These are phyloP conservation scores for Aureobasidium sp. DNA, from an alignment of 2,329 filamentous ascomycete genomes.

Conservation along the genomic window DNA sequence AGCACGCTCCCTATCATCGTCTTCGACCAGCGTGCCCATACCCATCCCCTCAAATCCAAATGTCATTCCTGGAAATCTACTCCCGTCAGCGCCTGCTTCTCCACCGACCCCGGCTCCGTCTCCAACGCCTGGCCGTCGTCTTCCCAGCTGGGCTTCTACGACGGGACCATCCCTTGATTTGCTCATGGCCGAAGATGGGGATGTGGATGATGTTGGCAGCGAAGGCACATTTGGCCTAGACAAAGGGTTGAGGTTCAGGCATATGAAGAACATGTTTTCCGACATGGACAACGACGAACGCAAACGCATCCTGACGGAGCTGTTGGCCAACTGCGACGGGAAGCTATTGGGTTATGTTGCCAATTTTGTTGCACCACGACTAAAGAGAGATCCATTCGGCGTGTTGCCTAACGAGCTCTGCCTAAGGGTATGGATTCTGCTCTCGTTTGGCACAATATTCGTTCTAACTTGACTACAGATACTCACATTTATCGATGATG, in stretches of 20 bases:
- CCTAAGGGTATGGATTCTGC: conserved; percentile 52
- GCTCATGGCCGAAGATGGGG: conserved; percentile 38
- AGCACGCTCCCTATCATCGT: conserved; percentile 11
- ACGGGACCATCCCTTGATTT: conserved; percentile 69
- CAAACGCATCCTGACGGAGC: conserved; percentile 72
- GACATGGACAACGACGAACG: conserved; percentile 67
- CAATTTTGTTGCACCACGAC: conserved; percentile 83
- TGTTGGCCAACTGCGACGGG: conserved; percentile 90
- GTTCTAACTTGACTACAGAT: conserved; percentile 47
- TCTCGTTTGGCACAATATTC: neutral
- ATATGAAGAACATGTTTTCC: conserved; percentile 72
- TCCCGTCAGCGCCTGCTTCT: conserved; percentile 56
- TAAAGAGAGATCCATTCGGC: conserved; percentile 95
- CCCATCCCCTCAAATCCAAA: conserved; percentile 31
- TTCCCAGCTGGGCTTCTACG: conserved; percentile 67
- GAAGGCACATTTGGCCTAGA: conserved; percentile 18
- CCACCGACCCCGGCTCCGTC: conserved; percentile 60
- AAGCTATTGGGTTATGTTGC: conserved; percentile 93
- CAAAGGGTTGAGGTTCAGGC: conserved; percentile 45
- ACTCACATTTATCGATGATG: conserved; percentile 93
- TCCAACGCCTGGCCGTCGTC: conserved; percentile 53
- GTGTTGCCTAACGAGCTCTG: conserved; percentile 89
- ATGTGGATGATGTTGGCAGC: conserved; percentile 19
- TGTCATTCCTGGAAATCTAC: conserved; percentile 49
- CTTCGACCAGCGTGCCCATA: conserved; percentile 36